phyloP scores from a whole-genome alignment of 352 stramenopile genomes.

The Globisporangium rhizosaccharum region DNA sequence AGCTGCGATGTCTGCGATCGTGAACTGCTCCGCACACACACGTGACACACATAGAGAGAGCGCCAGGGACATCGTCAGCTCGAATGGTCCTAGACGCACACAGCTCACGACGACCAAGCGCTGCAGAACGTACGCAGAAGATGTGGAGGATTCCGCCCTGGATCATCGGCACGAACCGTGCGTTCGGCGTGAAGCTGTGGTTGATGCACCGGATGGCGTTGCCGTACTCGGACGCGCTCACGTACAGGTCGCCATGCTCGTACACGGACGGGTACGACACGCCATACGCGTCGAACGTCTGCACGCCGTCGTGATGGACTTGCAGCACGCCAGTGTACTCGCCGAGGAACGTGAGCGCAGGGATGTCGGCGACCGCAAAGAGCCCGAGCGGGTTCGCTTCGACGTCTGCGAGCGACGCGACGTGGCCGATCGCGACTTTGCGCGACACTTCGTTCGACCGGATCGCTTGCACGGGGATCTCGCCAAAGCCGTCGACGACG shows the following conservation, averaged over 20 bases:
- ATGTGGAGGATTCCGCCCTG: constrained; percentile 63
- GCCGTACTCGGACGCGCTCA: constrained; percentile 65
- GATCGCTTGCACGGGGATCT: constrained; percentile 23
- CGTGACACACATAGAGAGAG: constrained; percentile 7
- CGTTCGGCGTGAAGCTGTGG: constrained; percentile 56
- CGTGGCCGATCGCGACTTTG: constrained; percentile 52
- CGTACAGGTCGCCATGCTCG: constrained; percentile 55
- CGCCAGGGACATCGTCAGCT: no score
- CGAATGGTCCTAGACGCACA: neutral
- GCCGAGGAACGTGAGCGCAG: constrained; percentile 39
- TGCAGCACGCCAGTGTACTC: constrained; percentile 69
- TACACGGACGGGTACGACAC: constrained; percentile 70
- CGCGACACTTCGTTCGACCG: constrained; percentile 29
- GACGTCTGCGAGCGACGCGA: constrained; percentile 33
- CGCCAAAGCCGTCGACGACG: constrained; percentile 40
- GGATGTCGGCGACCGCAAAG: constrained; percentile 51
- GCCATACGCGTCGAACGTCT: constrained; percentile 58
- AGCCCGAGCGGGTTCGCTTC: constrained; percentile 51
- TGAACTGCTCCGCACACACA: constrained; percentile 31
- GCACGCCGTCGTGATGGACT: constrained; percentile 30
- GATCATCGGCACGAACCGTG: constrained; percentile 61
- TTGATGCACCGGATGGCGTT: constrained; percentile 80
- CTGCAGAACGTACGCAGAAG: constrained; percentile 51
- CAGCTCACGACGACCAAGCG: neutral
- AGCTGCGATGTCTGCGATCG: constrained; percentile 28